Base-by-base conservation (phyloP, 2,329 filamentous ascomycete genomes). In the Alternaria consortialis region DNA sequence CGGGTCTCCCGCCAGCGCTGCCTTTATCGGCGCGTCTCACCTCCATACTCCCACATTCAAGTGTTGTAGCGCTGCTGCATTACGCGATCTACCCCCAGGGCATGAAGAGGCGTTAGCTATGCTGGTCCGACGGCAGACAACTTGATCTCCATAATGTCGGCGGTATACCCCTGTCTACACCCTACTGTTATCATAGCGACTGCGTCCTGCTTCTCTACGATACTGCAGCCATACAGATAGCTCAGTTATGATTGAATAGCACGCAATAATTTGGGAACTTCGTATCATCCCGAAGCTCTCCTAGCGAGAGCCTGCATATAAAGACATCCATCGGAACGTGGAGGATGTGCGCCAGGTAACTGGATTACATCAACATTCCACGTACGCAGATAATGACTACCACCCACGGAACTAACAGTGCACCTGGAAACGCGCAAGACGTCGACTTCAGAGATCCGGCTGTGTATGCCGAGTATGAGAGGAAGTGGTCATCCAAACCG, bases 381-480 rank as follows among this genome's bases (percentile, higher is more conserved):
- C 29, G 13, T 34, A 40, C 9, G 27, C 6, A 46, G 36, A 42
- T 20, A 7, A 66, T 68, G 63, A 40, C 61, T 34, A 56, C 51
- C 6, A 54, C 62, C 2, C 67, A 71, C 29, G 58, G 62, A 20
- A 57, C 43, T 1, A 44, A 60, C 9, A 36, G 58, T 25, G 23
- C 43, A 13, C 60, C 53, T 7, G 60, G 69, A 2, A 68, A 70
- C n/a, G 62, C 64, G 1, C 53, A 64, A 39, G 12, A 63, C 2
- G 60, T 68, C 20, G 17, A 60, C 1, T 67, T 54, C 8, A 62
- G 62, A 29, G 80, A 84, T 50, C 80, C 81, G 6, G 62, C 69
- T 12, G 66, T 81, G 20, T 84, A 84, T 60, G 69, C 75, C 12
- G 62, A 74, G 36, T 81, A 82, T 57, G 69, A 81, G 57, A 63